Conservation (phyloP, 73 alveolate genomes). For the Paramecium octaurelia region DNA sequence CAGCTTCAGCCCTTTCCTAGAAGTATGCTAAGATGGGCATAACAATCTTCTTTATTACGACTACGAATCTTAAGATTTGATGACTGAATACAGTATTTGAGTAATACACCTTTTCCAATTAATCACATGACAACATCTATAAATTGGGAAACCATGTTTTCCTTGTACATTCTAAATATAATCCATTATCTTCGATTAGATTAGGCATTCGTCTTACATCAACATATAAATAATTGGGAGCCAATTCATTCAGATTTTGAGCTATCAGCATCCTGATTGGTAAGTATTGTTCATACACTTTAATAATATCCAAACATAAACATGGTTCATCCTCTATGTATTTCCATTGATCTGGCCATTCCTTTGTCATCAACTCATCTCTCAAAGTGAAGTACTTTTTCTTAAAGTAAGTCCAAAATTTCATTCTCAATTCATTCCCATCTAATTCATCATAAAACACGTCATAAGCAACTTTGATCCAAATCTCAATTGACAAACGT, state of each 20-base stretch:
- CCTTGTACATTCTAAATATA: not conserved
- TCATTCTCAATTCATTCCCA: not conserved
- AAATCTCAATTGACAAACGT: not conserved
- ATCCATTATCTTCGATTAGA: slow-evolving; percentile 9
- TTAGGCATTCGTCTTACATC: slow-evolving; percentile 27
- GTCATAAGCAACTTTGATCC: slow-evolving; percentile 47
- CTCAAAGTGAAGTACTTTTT: not conserved
- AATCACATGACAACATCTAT: not conserved
- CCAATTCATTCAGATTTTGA: not conserved
- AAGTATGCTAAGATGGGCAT: not conserved
- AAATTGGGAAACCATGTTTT: slow-evolving; percentile 35
- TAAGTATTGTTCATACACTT: slow-evolving; percentile 1
- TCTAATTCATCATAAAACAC: slow-evolving; percentile 35
- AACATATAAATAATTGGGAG: not conserved
- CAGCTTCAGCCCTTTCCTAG: slow-evolving; percentile 13
- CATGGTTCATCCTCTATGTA: slow-evolving; percentile 35
- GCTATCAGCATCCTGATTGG: slow-evolving; percentile 32
- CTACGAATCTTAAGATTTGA: not conserved
- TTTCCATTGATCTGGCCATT: slow-evolving; percentile 42
- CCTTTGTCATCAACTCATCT: not conserved
- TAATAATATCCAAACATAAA: slow-evolving; percentile 8
- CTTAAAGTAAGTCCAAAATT: slow-evolving; percentile 23
- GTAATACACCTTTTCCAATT: not conserved
- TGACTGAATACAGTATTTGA: not conserved
- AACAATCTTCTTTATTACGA: not conserved